These are phyloP conservation scores for Paraphoma sp. DNA, from an alignment of 2,329 filamentous ascomycete genomes.

Conservation along the genomic window DNA sequence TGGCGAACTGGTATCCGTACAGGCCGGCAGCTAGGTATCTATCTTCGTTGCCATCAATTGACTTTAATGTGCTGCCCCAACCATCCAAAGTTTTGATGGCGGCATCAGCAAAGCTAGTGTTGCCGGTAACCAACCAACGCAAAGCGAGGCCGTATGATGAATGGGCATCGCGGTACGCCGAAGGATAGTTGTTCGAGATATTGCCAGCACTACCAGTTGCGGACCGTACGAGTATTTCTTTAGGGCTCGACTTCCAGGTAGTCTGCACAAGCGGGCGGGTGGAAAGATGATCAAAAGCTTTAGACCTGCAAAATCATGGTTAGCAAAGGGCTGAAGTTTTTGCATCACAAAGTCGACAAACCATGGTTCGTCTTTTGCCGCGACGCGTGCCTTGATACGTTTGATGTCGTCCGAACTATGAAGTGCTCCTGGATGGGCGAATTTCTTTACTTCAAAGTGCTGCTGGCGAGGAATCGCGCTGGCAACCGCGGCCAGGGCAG, in stretches of 20 bases:
- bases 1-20: constrained; percentile 57
- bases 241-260: constrained; percentile 1
- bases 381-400: constrained; percentile 50
- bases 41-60: constrained; percentile 18
- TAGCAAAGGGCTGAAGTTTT: no score
- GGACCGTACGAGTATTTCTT: constrained; percentile 1
- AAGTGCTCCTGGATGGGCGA: constrained; percentile 45
- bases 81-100: constrained; percentile 48
- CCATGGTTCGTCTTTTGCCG: constrained; percentile 44
- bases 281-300: constrained; percentile 44
- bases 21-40: constrained; percentile 51
- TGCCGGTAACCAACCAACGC: constrained; percentile 50
- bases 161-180: constrained; percentile 34
- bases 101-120: constrained; percentile 47
- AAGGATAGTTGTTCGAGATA: constrained; percentile 6
- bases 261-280: constrained; percentile 30
- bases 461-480: background rate
- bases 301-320: constrained; percentile 1
- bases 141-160: constrained; percentile 51
- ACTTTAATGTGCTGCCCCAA: constrained; percentile 47
- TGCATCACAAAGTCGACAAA: background rate
- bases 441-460: background rate
- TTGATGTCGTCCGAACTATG: constrained; percentile 49
- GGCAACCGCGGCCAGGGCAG: background rate
- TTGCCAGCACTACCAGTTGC: background rate